These are phyloP conservation scores for Ceratocystis harringtonii DNA, from an alignment of 2,329 filamentous ascomycete species.

Conservation along the genomic window DNA sequence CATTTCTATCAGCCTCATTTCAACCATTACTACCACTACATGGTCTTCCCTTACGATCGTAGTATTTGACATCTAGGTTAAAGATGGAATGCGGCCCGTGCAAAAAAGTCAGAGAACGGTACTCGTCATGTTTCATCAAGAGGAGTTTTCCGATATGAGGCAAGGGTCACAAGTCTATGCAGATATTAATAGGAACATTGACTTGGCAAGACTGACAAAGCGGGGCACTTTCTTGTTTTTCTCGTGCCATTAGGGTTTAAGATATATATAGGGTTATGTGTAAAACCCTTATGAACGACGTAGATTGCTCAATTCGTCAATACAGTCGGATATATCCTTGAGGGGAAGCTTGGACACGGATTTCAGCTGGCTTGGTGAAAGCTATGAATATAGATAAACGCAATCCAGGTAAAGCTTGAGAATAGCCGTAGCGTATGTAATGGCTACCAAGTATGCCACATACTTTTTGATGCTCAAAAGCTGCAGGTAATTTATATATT, in stretches of 20 bases:
- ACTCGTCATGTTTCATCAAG: not conserved
- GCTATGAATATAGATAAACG: not conserved
- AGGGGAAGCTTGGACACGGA: not conserved
- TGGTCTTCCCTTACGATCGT: not conserved
- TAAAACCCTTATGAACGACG: not conserved
- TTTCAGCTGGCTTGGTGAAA: not conserved
- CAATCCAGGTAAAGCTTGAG: not conserved
- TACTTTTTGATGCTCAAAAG: too few species aligned
- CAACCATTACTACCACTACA: not conserved
- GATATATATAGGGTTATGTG: accelerated
- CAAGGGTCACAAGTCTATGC: not conserved
- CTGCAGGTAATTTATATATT: too few species aligned
- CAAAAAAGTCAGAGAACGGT: not conserved
- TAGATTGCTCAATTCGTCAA: not conserved
- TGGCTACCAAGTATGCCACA: not conserved
- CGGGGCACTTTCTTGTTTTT: not conserved
- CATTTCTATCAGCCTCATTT: not conserved
- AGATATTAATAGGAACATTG: not conserved
- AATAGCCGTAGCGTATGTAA: not conserved
- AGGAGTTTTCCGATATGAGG: not conserved
- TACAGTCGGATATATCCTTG: too few species aligned
- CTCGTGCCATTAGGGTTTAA: not conserved
- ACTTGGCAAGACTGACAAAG: not conserved
- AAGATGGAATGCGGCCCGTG: not conserved
- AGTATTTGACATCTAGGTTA: not conserved